Base-by-base conservation (phyloP, 768 basidiomycete species). In the Mycena belliarum region DNA sequence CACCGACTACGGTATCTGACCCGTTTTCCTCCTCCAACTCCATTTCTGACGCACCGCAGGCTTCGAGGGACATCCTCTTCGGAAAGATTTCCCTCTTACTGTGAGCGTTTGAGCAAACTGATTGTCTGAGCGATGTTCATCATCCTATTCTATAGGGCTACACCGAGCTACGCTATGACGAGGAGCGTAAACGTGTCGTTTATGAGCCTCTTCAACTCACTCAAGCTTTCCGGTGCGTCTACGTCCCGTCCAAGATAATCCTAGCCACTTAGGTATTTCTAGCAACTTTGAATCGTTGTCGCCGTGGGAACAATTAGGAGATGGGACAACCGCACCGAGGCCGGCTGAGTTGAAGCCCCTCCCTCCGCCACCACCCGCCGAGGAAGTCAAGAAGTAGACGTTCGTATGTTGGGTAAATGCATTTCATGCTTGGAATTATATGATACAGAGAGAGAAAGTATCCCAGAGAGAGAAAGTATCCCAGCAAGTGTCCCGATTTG, bases 41-140 rank as follows among this genome's bases (percentile, higher is more conserved):
- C 32, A 28, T 32, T 49, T 41, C 56, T 63, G 18, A 68, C 49
- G 33, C 50, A 28, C 37, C 32, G 18, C 61, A 93, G 91, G 93
- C 54, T 97, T 98, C 67, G 95, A 98, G 74, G 97, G 97, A 21
- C 95, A 99, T 70, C 97, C 97, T 11, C 74, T 99, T 44, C 86
- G 97, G 61, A 99, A 99, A 73, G 97, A 99, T 71, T 99, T 98
- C 83, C 97, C 97, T 29, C 75, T 99, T 65, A 97, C 95, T 10
- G 95, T 94, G 70, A 65, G 87, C 15, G 10, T 25, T 47, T 16
- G 37, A 25, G 38, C 25, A 45, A 40, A 24, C 46, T 45, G 12
- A 16, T 20, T 32, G 14, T 38, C 44, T 11, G 8, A 21, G 32
- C 58, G 43, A 55, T 51, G 15, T 59, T 28, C 45, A 63, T 38